A percentile compares a stretch with the other conserved stretches of the same genome.
Conservation (phyloP, 495 filamentous ascomycete species). For the Penicillium goetzii region DNA sequence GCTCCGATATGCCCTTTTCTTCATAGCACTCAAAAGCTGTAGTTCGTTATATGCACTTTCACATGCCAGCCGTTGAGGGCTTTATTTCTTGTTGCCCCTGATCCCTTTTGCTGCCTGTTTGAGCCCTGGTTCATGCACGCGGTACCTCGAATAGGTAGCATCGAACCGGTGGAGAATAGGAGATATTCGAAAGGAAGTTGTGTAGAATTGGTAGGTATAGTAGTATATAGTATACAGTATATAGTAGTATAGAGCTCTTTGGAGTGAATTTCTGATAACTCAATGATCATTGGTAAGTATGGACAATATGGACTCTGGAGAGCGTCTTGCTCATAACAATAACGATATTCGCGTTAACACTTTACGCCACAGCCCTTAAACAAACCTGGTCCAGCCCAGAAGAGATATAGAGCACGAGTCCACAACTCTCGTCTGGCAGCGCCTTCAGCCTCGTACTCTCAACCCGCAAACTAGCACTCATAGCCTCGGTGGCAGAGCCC, state of each 20-base stretch:
- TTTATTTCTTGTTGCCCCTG: constrained; percentile 3
- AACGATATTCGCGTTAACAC: no score
- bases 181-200: not conserved
- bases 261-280: no score
- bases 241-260: not conserved
- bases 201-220: not conserved
- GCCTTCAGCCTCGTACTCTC: not conserved
- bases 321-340: no score
- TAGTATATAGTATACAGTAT: no score
- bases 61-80: constrained; percentile 1
- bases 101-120: not conserved
- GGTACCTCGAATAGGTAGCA: not conserved
- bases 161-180: not conserved
- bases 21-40: not conserved
- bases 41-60: not conserved
- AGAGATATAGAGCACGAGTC: constrained; percentile 1
- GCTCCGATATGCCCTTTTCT: constrained; percentile 1
- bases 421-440: not conserved
- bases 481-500: constrained; percentile 3
- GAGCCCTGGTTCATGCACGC: not conserved
- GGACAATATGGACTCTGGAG: no score
- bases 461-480: not conserved
- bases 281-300: no score
- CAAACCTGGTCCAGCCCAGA: not conserved
- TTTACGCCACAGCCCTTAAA: not conserved